Conservation (phyloP, 257 asterid species). For the Fraxinus pennsylvanica region DNA sequence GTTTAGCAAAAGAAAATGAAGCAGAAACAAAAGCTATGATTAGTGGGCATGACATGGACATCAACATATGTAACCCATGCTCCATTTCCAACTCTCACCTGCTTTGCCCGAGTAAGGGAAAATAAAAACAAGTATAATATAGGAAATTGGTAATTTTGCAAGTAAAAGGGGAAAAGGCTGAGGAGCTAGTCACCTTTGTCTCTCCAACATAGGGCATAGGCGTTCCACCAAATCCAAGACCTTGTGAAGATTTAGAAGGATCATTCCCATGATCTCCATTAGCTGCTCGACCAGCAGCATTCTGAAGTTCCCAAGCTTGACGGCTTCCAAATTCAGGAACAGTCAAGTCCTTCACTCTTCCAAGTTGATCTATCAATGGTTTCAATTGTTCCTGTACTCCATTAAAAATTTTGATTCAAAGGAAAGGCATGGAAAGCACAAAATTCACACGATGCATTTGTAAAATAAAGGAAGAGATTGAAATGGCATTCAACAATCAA, state of each 20-base stretch:
- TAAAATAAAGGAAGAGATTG: neutral
- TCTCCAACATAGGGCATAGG: slow-evolving; percentile 94
- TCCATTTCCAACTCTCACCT: neutral
- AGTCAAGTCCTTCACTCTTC: slow-evolving; percentile 83
- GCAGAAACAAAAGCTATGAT: neutral
- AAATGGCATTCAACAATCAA: neutral
- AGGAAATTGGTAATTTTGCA: slow-evolving; percentile 13
- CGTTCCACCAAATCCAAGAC: slow-evolving; percentile 76
- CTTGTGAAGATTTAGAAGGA: slow-evolving; percentile 58
- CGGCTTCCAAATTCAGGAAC: slow-evolving; percentile 85
- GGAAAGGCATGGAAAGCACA: neutral
- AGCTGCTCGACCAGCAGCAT: slow-evolving; percentile 62
- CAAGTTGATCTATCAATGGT: slow-evolving; percentile 79
- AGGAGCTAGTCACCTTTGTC: slow-evolving; percentile 57
- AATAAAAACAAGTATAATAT: slow-evolving; percentile 2
- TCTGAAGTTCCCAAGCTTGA: slow-evolving; percentile 83
- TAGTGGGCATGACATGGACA: neutral
- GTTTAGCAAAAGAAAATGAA: too few relatives aligned
- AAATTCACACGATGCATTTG: neutral
- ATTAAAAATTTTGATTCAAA: neutral
- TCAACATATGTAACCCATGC: slow-evolving; percentile 1
- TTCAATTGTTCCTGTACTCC: slow-evolving; percentile 71
- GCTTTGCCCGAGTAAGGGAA: neutral
- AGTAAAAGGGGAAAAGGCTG: neutral
- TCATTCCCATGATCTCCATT: slow-evolving; percentile 65